Conservation (phyloP, 768 basidiomycete species). For the Epithele typhae region DNA sequence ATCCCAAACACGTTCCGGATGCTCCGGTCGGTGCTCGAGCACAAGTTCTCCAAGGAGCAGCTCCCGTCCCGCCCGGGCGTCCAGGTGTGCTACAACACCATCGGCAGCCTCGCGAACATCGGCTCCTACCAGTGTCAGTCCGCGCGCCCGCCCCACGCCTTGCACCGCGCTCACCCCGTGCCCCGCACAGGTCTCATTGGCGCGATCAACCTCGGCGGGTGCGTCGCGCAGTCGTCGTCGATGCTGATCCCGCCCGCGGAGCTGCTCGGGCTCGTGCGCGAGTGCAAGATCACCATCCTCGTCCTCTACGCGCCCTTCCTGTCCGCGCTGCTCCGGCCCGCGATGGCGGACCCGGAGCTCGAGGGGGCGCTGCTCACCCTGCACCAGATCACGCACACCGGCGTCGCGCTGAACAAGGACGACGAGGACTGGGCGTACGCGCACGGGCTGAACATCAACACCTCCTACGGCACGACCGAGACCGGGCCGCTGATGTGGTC, state of each 20-base stretch:
- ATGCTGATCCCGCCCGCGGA: slow-evolving; percentile 9
- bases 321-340: slow-evolving; percentile 8
- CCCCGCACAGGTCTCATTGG: slow-evolving; percentile 1
- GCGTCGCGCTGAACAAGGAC: slow-evolving; percentile 14
- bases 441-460: slow-evolving; percentile 1
- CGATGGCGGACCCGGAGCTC: slow-evolving; percentile 4
- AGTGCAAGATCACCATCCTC: slow-evolving; percentile 8
- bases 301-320: slow-evolving; percentile 17
- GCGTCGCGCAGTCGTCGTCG: slow-evolving; percentile 15
- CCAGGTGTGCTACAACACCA: slow-evolving; percentile 11
- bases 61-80: not conserved
- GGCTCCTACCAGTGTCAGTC: slow-evolving; percentile 11
- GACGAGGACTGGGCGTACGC: slow-evolving; percentile 16
- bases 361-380: slow-evolving; percentile 1
- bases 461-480: slow-evolving; percentile 11
- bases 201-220: slow-evolving; percentile 3
- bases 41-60: not conserved
- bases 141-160: too few relatives aligned
- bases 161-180: not conserved
- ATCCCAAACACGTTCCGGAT: slow-evolving; percentile 16
- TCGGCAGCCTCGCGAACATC: slow-evolving; percentile 17
- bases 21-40: not conserved
- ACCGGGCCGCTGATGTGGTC: slow-evolving; percentile 4
- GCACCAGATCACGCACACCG: slow-evolving; percentile 14
- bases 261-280: slow-evolving; percentile 8